These are phyloP conservation scores for Mycosphaerelloides madeirae DNA, from an alignment of 2,329 filamentous ascomycete species.

Conservation along the genomic window DNA sequence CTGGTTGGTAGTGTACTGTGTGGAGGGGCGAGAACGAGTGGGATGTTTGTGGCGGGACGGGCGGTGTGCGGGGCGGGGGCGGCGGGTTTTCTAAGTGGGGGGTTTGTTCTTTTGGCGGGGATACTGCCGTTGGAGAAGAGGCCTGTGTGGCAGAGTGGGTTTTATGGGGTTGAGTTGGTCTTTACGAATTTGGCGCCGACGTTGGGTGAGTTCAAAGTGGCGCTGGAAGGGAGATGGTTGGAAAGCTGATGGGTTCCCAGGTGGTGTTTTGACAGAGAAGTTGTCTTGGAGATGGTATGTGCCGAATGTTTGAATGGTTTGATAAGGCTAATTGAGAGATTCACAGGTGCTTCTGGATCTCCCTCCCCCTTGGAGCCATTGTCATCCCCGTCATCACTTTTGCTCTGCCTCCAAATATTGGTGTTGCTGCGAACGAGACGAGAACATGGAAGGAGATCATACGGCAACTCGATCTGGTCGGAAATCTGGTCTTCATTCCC, in stretches of 20 bases:
- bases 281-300: too few relatives aligned
- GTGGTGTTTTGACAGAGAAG: too few relatives aligned
- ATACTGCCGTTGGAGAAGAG: slow-evolving; percentile 27
- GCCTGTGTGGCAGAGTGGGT: slow-evolving; percentile 24
- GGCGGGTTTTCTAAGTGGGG: slow-evolving; percentile 33
- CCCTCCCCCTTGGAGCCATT: slow-evolving; percentile 29
- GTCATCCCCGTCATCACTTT: not conserved
- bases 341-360: slow-evolving; percentile 27
- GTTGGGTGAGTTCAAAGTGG: slow-evolving; percentile 34
- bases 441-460: slow-evolving; percentile 1
- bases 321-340: too few relatives aligned
- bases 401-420: too few relatives aligned
- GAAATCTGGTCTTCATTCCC: slow-evolving; percentile 6
- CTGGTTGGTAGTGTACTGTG: slow-evolving; percentile 24
- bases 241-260: too few relatives aligned
- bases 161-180: slow-evolving; percentile 25
- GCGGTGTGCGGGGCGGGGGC: slow-evolving; percentile 30
- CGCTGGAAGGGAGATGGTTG: slow-evolving; percentile 36
- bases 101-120: slow-evolving; percentile 16
- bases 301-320: too few relatives aligned
- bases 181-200: slow-evolving; percentile 28
- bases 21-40: slow-evolving; percentile 27
- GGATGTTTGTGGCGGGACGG: slow-evolving; percentile 28
- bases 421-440: not conserved
- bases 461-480: slow-evolving; percentile 1